Percentiles rank a stretch among this genome's conserved stretches.
Evolutionary conservation across 176 grass and related monocot species (phyloP).

Genomic region (Oryza rufipogon): DNA sequence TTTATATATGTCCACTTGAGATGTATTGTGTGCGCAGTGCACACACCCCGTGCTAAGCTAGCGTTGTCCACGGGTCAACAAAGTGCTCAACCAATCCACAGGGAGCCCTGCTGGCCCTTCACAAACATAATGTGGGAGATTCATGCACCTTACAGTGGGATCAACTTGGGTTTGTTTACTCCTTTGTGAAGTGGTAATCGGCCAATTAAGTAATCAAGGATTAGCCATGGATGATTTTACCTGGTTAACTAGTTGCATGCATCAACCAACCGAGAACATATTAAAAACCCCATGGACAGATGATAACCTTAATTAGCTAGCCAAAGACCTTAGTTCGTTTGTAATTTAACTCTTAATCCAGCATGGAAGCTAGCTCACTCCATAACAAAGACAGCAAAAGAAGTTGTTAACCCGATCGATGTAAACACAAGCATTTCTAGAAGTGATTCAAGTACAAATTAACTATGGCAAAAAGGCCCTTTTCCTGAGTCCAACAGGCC

Average conservation of each 20-base stretch:
- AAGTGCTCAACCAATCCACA: slow-evolving; percentile 23
- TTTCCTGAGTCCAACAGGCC: slow-evolving; percentile 28
- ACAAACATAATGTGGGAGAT: neutral
- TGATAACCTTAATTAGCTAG: neutral
- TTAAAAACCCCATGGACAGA: neutral
- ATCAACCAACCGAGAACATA: neutral
- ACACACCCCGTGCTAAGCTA: slow-evolving; percentile 4
- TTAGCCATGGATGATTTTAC: neutral
- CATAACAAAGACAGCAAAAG: neutral
- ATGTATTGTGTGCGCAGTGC: neutral
- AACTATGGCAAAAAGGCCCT: neutral
- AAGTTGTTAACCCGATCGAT: neutral
- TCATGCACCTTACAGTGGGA: neutral
- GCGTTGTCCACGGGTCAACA: slow-evolving; percentile 34
- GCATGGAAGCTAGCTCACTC: neutral
- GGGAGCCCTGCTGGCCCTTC: neutral
- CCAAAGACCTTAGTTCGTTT: neutral
- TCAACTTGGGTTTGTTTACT: slow-evolving; percentile 20
- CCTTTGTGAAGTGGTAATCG: neutral
- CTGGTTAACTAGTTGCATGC: neutral
- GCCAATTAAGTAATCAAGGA: neutral
- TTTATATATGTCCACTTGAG: slow-evolving; percentile 10
- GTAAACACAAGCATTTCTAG: neutral
- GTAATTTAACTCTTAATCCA: slow-evolving; percentile 16
- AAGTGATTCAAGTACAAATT: neutral